Evolutionary conservation across 1,284 basidiomycete species (phyloP), one percentile per base, ranked within the genome.

Genomic region (Veloporphyrellus conicus): DNA sequence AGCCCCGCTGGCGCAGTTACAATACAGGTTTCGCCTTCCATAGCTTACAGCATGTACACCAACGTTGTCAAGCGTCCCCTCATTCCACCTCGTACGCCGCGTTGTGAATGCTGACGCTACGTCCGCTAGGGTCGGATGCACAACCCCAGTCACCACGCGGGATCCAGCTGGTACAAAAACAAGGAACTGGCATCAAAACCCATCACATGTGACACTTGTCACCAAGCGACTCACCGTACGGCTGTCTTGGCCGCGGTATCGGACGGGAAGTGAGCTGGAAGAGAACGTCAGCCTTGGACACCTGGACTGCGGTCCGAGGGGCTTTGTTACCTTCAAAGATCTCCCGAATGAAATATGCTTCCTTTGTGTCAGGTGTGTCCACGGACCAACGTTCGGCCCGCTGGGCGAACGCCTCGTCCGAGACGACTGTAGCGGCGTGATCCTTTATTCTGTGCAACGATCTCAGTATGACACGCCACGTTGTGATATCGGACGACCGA

Each of bases 121-220:
- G 79, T 37, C 96, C 96, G 54, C 91, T 95, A 29, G 96, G 96
- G 69, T 99, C 96, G 25, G 89, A 72, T 4, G 90, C 77, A 64
- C 96, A 97, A 47, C 95, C 95, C 95, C 95, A 99, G 67, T 98
- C 95, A 43, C 86, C 88, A 58, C 92, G 82, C 35, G 91, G 93
- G 65, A 94, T 85, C 92, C 91, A 94, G 55, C 87, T 87, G 66
- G 41, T n/a, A n/a, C n/a, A n/a, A n/a, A n/a, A n/a, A n/a, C 46
- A 41, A 38, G 40, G 41, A 23, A 36, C 4, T 15, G 20, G 22
- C 35, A 22, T 59, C 25, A 60, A 41, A 47, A 42, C 31, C 14
- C 41, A 33, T 44, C 28, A 50, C 41, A 50, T 31, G 41, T 49
- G 20, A 43, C 40, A 36, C 56, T 33, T 39, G 31, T 56, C 54